These are phyloP conservation scores for Stellera chamaejasme DNA, from an alignment of 345 rosid species.

Conservation along the genomic window DNA sequence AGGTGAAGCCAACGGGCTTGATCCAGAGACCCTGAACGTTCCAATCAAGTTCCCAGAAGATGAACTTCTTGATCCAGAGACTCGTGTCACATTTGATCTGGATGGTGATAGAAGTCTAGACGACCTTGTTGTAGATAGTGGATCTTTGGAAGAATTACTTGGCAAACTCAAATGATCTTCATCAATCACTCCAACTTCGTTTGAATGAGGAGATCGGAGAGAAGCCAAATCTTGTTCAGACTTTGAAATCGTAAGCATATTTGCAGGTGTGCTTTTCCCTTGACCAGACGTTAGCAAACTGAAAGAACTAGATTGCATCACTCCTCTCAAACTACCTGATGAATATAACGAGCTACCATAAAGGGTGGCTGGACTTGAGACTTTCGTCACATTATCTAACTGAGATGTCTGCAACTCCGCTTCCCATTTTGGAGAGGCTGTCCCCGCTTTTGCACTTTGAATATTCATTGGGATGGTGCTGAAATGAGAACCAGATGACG, in stretches of 20 bases:
- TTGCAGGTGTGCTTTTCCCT: slow-evolving; percentile 38
- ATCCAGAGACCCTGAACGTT: slow-evolving; percentile 30
- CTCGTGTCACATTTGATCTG: slow-evolving; percentile 30
- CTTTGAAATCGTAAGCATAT: slow-evolving; percentile 52
- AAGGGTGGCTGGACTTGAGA: slow-evolving; percentile 20
- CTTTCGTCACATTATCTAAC: slow-evolving; percentile 30
- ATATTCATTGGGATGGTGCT: slow-evolving; percentile 37
- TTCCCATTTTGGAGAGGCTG: slow-evolving; percentile 55
- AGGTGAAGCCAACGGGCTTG: slow-evolving; percentile 44
- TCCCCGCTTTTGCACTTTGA: slow-evolving; percentile 36
- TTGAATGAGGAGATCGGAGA: slow-evolving; percentile 48
- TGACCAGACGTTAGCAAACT: slow-evolving; percentile 39
- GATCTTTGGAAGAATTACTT: slow-evolving; percentile 32
- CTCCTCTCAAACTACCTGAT: slow-evolving; percentile 40
- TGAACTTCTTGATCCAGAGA: slow-evolving; percentile 37
- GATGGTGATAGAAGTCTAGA: slow-evolving; percentile 59
- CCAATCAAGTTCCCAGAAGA: slow-evolving; percentile 32
- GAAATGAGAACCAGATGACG: slow-evolving; percentile 44
- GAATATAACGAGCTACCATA: slow-evolving; percentile 43
- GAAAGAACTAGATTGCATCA: slow-evolving; percentile 42
- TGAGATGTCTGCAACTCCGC: slow-evolving; percentile 37
- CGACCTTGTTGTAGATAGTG: slow-evolving; percentile 30
- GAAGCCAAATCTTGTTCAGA: slow-evolving; percentile 81
- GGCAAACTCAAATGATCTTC: slow-evolving; percentile 43
- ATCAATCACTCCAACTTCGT: slow-evolving; percentile 37